Evolutionary conservation across 495 filamentous ascomycete genomes (phyloP).

Genomic region (Cercophora sp.): DNA sequence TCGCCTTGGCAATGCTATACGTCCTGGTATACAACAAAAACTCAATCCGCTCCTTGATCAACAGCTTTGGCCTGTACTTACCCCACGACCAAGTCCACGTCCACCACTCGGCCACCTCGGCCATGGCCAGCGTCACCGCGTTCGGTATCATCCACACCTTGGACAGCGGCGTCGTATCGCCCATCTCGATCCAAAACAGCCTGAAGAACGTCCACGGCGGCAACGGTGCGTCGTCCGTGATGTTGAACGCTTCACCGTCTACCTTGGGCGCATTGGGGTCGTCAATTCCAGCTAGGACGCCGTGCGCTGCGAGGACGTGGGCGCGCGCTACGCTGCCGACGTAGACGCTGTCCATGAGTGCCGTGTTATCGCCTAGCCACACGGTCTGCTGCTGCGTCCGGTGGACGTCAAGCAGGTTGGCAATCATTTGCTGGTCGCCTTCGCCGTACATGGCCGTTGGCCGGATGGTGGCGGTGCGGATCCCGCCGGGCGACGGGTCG

Average conservation of each 20-base stretch:
- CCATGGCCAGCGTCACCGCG: conserved; percentile 5
- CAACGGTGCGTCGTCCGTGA: conserved; percentile 10
- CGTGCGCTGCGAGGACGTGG: conserved; percentile 10
- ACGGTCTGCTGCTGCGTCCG: conserved; percentile 2
- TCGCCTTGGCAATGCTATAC: conserved; percentile 10
- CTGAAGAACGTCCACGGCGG: conserved; percentile 12
- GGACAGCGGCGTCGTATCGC: conserved; percentile 7
- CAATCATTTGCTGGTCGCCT: conserved; percentile 13
- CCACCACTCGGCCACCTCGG: conserved; percentile 14
- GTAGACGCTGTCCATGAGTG: conserved; percentile 12
- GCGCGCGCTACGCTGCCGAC: conserved; percentile 8
- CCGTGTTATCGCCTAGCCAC: conserved; percentile 13
- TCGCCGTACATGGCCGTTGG: conserved; percentile 15
- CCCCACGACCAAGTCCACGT: conserved; percentile 4
- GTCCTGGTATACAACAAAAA: conserved; percentile 13
- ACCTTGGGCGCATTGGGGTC: background rate
- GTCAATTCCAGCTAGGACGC: background rate
- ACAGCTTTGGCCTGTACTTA: conserved; percentile 8
- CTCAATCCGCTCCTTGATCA: conserved; percentile 13
- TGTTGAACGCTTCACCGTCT: conserved; percentile 13
- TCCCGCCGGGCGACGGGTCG: conserved; percentile 2
- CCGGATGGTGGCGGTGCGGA: conserved; percentile 8
- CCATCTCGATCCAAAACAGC: conserved; percentile 11
- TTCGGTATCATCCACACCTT: conserved; percentile 9
- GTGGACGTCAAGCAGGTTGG: conserved; percentile 10